Evolutionary conservation across 805 yeast genomes (phyloP), one percentile per base, ranked within the genome.

Genomic region (Candida tibetensis): DNA sequence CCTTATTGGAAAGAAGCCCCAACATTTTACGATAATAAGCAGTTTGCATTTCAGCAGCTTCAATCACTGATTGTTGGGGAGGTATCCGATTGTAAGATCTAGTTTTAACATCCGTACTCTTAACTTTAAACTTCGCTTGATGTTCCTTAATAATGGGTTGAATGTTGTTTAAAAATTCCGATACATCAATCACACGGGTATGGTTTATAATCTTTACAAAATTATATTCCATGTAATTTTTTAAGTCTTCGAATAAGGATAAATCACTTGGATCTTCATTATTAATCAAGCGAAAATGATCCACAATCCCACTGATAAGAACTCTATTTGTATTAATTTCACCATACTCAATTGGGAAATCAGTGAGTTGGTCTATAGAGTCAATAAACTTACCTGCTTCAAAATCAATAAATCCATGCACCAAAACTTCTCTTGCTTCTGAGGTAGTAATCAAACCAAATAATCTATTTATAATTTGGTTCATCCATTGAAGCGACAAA

Each of bases 241-340:
- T 44, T 7, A 64, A 46, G 2, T 58, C 63, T 13, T 51, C 46
- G 35, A 62, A 55, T 30, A 63, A 34, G 1, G 49, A 30, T 13
- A 41, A 34, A 26, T 58, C 57, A 4, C 35, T 7, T 8, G 35
- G 32, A 15, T 52, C 42, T 1, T 39, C 13, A 3, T 21, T 19
- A 28, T 58, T 46, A 3, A 28, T 14, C 1, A 63, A 14, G 29
- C 41, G 40, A 13, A 81, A 42, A 42, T 72, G 72, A 55, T 82
- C 90, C 17, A 82, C 72, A 1, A 83, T 64, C 2, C 90, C 93
- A 51, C 85, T 79, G 5, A 82, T 67, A 16, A 81, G 54, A 1
- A 77, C 64, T 32, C 42, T 41, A 15, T 15, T 15, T 37, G 31
- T 12, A 15, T 30, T 34, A 13, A 21, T 22, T 9, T 10, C 15